A percentile compares a stretch with the other conserved stretches of the same genome.
These are phyloP conservation scores for Scedosporium apiospermum DNA, from an alignment of 2,329 filamentous ascomycete genomes.

Conservation along the genomic window DNA sequence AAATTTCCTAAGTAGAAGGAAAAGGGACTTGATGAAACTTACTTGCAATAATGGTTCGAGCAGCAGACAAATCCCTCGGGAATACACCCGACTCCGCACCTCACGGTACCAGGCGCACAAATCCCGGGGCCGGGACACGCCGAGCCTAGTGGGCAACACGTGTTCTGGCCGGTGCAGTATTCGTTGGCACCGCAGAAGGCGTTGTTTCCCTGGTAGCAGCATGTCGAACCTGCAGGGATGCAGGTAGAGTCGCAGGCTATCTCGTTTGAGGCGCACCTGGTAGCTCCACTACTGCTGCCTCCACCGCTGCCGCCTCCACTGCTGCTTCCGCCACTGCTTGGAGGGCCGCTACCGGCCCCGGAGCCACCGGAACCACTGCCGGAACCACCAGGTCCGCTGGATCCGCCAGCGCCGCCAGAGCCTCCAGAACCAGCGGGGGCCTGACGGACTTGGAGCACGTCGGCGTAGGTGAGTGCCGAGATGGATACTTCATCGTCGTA, in stretches of 20 bases:
- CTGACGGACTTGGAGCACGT: neutral
- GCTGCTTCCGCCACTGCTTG: neutral
- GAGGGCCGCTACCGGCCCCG: neutral
- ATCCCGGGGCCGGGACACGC: conserved; percentile 5
- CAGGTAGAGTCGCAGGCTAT: conserved; percentile 2
- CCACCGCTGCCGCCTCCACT: neutral
- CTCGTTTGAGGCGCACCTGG: neutral
- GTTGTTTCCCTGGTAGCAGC: conserved; percentile 6
- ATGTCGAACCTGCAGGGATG: conserved; percentile 3
- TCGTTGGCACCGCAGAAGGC: conserved; percentile 6
- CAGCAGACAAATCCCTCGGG: conserved; percentile 6
- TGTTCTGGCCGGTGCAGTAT: conserved; percentile 6
- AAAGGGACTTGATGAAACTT: neutral
- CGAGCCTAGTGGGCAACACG: conserved; percentile 3
- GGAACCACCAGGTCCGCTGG: conserved; percentile 13
- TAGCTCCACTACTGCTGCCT: neutral
- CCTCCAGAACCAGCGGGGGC: neutral
- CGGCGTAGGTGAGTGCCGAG: neutral
- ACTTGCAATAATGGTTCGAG: conserved; percentile 6
- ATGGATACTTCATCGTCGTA: neutral
- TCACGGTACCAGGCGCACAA: conserved; percentile 1
- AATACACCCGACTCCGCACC: conserved; percentile 6
- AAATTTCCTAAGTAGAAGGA: too few species aligned
- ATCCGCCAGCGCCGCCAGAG: conserved; percentile 16
- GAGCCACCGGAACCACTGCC: neutral